Evolutionary conservation across 2,329 filamentous ascomycete genomes (phyloP).

Genomic region (Rachicladosporium sp.): DNA sequence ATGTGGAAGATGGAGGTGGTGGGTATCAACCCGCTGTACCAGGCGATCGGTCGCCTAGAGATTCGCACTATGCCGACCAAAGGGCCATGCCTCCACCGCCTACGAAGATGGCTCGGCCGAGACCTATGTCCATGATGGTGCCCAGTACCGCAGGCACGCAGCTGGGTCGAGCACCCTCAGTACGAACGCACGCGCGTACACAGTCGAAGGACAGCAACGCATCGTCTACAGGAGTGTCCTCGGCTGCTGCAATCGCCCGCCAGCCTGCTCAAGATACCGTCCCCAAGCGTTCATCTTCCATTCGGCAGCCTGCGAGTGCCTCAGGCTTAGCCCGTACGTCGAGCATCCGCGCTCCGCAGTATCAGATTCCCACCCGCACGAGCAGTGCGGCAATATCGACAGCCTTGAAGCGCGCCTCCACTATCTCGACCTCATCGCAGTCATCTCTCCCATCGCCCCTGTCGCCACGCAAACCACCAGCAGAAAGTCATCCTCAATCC

Average conservation of each 20-base stretch:
- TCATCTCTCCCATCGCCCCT: constrained; percentile 1
- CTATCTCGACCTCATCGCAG: no score
- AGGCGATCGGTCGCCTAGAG: neutral
- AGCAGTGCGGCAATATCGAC: neutral
- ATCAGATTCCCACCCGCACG: neutral
- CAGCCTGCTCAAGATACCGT: neutral
- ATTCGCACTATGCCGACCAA: constrained; percentile 8
- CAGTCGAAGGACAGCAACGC: constrained; percentile 9
- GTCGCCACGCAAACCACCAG: constrained; percentile 2
- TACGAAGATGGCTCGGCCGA: constrained; percentile 7
- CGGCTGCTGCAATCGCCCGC: neutral
- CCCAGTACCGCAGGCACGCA: constrained; percentile 1
- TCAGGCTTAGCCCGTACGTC: constrained; percentile 2
- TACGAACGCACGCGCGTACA: constrained; percentile 9
- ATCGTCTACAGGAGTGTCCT: constrained; percentile 1
- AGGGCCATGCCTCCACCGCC: constrained; percentile 18
- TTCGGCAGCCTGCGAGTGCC: neutral
- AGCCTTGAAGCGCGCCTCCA: neutral
- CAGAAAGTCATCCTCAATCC: no score
- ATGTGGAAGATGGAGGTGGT: constrained; percentile 7
- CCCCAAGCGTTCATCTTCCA: constrained; percentile 5
- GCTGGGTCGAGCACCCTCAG: constrained; percentile 9
- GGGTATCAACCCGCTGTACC: no score
- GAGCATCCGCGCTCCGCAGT: constrained; percentile 2
- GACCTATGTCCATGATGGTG: constrained; percentile 7